These are phyloP conservation scores for Lachnellula subtilissima DNA, from an alignment of 2,329 filamentous ascomycete genomes.

Conservation along the genomic window DNA sequence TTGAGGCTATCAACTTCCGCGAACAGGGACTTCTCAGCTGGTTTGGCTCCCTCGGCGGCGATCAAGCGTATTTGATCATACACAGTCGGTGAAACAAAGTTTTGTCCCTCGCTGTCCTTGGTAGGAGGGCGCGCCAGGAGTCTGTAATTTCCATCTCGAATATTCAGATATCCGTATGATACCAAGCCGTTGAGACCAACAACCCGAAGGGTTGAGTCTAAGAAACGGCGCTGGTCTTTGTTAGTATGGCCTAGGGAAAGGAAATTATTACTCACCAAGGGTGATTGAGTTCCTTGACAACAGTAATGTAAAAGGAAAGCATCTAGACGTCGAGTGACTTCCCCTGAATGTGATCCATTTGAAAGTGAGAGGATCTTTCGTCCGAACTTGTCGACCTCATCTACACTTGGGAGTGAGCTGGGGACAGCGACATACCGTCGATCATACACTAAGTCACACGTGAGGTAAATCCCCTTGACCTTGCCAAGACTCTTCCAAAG, in stretches of 20 bases:
- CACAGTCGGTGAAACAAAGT: constrained; percentile 16
- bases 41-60: constrained; percentile 14
- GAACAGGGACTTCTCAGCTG: constrained; percentile 12
- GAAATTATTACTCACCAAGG: constrained; percentile 1
- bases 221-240: constrained; percentile 4
- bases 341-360: constrained; percentile 11
- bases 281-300: background rate
- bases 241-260: background rate
- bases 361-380: constrained; percentile 11
- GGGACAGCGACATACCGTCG: constrained; percentile 16
- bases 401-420: constrained; percentile 8
- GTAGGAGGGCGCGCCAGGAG: constrained; percentile 3
- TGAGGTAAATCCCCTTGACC: constrained; percentile 16
- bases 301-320: constrained; percentile 12
- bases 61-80: constrained; percentile 19
- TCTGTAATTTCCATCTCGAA: constrained; percentile 14
- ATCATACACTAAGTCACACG: constrained; percentile 9
- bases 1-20: constrained; percentile 14
- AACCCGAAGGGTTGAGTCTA: constrained; percentile 10
- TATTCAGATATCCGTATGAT: constrained; percentile 15
- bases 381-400: constrained; percentile 14
- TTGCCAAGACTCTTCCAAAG: constrained; percentile 17
- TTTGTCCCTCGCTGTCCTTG: background rate
- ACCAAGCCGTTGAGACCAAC: constrained; percentile 17
- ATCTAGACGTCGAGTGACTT: constrained; percentile 12